Conservation (phyloP, 2,329 filamentous ascomycete genomes). For the Alternaria sp. region DNA sequence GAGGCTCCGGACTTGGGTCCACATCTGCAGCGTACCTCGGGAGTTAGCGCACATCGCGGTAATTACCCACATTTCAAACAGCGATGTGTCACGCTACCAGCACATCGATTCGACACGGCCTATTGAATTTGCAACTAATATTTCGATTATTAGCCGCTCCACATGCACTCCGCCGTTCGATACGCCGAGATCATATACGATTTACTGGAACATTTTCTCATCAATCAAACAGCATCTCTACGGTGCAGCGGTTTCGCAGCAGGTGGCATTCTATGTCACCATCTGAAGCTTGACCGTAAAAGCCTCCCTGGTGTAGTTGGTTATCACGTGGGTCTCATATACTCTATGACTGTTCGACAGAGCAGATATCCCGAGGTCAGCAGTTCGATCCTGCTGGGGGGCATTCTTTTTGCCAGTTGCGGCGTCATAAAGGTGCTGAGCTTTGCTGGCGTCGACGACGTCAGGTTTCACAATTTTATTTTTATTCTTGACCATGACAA, state of each 20-base stretch:
- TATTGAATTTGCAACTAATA: neutral
- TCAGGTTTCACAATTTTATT: neutral
- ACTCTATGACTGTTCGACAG: neutral
- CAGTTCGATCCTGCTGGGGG: slow-evolving; percentile 15
- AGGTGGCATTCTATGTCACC: neutral
- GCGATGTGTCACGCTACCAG: neutral
- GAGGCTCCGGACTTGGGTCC: neutral
- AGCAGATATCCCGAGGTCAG: slow-evolving; percentile 14
- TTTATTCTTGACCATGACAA: neutral
- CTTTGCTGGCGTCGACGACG: neutral
- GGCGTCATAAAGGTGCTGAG: fast-evolving
- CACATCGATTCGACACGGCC: neutral
- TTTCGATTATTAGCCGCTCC: neutral
- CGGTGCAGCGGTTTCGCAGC: neutral
- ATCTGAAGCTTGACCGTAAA: neutral
- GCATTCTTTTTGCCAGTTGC: neutral
- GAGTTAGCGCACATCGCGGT: neutral
- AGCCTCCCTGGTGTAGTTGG: slow-evolving; percentile 16
- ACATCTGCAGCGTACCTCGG: neutral
- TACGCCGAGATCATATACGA: fast-evolving
- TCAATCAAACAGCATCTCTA: neutral
- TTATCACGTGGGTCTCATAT: slow-evolving; percentile 19
- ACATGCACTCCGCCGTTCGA: neutral
- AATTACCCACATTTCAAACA: neutral
- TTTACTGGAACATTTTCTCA: neutral